phyloP scores from a whole-genome alignment of 1,139 yeast genomes.

The Protomyces inundatus region DNA sequence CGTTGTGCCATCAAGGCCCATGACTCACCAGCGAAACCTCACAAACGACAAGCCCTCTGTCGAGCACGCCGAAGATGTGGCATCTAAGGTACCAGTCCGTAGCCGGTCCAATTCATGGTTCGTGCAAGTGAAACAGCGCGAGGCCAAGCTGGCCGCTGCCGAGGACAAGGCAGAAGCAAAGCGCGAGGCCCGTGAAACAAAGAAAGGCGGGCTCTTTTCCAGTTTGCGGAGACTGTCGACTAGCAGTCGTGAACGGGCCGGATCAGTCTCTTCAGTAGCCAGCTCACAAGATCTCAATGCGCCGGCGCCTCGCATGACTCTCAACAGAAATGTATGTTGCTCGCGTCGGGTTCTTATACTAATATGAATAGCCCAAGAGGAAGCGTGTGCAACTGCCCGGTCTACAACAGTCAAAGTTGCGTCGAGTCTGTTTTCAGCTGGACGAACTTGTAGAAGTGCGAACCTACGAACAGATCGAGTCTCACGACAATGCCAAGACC shows the following conservation, averaged over 20 bases:
- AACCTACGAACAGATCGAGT: conserved; percentile 22
- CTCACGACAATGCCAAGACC: not conserved
- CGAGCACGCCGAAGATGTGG: not conserved
- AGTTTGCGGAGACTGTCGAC: conserved; percentile 10
- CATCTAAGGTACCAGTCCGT: not conserved
- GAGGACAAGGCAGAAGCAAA: conserved; percentile 18
- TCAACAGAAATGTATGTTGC: conserved; percentile 6
- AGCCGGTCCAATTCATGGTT: conserved; percentile 23
- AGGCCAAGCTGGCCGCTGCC: conserved; percentile 17
- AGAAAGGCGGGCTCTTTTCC: conserved; percentile 5
- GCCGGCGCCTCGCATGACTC: conserved; percentile 6
- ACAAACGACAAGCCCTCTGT: not conserved
- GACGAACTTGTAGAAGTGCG: conserved; percentile 23
- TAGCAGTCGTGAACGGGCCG: conserved; percentile 1
- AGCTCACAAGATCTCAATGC: not conserved
- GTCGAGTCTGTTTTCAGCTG: conserved; percentile 22
- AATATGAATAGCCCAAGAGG: conserved; percentile 1
- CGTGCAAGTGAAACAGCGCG: conserved; percentile 15
- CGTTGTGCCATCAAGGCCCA: not conserved
- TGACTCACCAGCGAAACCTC: not conserved
- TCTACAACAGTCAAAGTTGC: conserved; percentile 6
- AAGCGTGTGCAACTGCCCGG: conserved; percentile 11
- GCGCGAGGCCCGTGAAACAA: conserved; percentile 3
- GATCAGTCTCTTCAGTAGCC: not conserved
- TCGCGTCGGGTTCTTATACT: not conserved